Evolutionary conservation across 2,329 filamentous ascomycete genomes (phyloP), one percentile per base, ranked within the genome.

Genomic region (Colletotrichum orchidophilum): DNA sequence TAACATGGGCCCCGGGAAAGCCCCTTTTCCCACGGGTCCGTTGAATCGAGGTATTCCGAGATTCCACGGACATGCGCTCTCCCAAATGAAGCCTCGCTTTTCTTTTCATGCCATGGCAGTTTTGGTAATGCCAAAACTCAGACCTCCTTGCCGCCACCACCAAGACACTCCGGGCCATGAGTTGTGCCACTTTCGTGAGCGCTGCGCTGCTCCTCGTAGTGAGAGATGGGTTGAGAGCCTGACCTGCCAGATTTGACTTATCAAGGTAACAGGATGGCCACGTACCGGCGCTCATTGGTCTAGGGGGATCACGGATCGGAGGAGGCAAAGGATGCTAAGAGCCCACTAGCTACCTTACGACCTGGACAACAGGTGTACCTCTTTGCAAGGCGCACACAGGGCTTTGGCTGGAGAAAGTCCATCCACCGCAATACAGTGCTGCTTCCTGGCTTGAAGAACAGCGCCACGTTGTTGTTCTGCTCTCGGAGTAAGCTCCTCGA

Each of bases 181-280:
- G 11, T 35, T 39, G 46, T 64, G 31, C 33, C 60, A 31, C 42
- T 27, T 46, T 52, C n/a, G 66, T 59, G 27, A 12, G 42, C 52
- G 21, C 53, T 29, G 18, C 29, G 29, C 24, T 49, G 5, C 21
- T 26, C 11, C 15, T 57, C 9, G 9, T 21, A 33, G 21, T 21
- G 15, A 35, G 60, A 58, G 42, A 31, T 24, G 66, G 46, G 29
- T 53, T 53, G 46, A 59, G 39, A 26, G 27, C 21, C 46, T 54
- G 33, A 33, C 33, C 35, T 18, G 54, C 27, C 12, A 42, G 26
- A 55, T 66, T 72, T 70, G 70, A 72, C 46, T 70, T 66, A 72
- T 72, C 70, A 60, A 24, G 35, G 59, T 31, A 50, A 55, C 31
- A 35, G 27, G 53, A 50, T 39, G 49, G 46, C 33, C 15, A 60